A percentile compares a stretch with the other conserved stretches of the same genome.
Conservation (phyloP, 495 filamentous ascomycete genomes). For the Penicillium paxilli region DNA sequence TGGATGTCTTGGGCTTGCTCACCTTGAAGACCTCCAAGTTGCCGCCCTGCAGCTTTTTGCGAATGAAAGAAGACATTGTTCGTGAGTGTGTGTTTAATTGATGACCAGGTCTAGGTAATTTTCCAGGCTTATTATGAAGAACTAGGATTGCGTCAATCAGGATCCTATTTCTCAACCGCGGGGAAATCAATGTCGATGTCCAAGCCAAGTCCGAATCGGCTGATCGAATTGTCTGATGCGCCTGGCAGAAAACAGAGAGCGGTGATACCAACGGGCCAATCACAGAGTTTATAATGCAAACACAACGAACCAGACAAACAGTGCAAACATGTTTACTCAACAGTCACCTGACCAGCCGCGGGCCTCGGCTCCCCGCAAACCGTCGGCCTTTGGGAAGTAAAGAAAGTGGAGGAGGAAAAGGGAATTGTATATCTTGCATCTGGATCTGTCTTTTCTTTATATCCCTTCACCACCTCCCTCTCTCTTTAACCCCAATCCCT, state of each 20-base stretch:
- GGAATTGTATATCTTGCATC: background rate
- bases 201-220: background rate
- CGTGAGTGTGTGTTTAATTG: background rate
- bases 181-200: background rate
- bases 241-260: background rate
- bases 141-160: no score
- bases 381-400: no score
- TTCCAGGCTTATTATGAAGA: no score
- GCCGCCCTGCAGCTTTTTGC: conserved; percentile 64
- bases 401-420: no score
- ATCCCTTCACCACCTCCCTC: background rate
- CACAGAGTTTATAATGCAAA: background rate
- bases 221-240: conserved; percentile 1
- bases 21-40: conserved; percentile 98
- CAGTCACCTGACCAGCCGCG: conserved; percentile 23
- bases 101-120: background rate
- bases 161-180: background rate
- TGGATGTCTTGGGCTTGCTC: conserved; percentile 23
- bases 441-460: background rate
- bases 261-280: background rate
- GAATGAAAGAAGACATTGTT: conserved; percentile 42
- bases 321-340: conserved; percentile 8
- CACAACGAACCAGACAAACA: background rate
- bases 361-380: conserved; percentile 45
- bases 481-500: background rate